phyloP scores from a whole-genome alignment of 106 monocot genomes.

The Acorus calamus region DNA sequence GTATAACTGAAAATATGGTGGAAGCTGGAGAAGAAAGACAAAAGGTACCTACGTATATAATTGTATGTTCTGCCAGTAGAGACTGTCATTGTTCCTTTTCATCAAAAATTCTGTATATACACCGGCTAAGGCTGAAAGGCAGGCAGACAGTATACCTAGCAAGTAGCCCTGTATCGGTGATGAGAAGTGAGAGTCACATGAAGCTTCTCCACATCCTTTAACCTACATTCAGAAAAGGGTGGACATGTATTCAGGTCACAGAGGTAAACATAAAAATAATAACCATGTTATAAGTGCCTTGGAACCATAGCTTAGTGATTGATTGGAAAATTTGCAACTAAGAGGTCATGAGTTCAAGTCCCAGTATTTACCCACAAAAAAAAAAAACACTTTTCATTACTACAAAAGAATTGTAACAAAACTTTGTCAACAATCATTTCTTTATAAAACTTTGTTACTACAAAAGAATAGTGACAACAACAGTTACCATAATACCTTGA shows the following conservation, averaged over 20 bases:
- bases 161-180: slow-evolving; percentile 82
- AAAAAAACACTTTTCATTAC: no score
- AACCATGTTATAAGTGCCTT: no score
- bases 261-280: background rate
- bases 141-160: slow-evolving; percentile 85
- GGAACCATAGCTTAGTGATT: no score
- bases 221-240: slow-evolving; percentile 33
- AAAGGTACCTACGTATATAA: slow-evolving; percentile 63
- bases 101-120: slow-evolving; percentile 93
- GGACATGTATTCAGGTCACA: background rate
- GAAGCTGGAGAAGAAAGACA: background rate
- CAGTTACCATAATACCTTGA: no score
- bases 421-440: no score
- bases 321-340: no score
- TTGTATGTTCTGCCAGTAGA: slow-evolving; percentile 95
- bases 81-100: slow-evolving; percentile 96
- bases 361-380: no score
- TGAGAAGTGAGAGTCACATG: slow-evolving; percentile 81
- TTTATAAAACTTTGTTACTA: no score
- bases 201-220: slow-evolving; percentile 79
- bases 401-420: no score
- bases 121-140: slow-evolving; percentile 95
- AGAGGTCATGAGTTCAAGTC: no score
- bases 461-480: no score
- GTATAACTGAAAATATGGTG: no score